Percentiles rank a stretch among this genome's conserved stretches.
These are phyloP conservation scores for Neonectria neomacrospora DNA, from an alignment of 2,329 filamentous ascomycete genomes.

Conservation along the genomic window DNA sequence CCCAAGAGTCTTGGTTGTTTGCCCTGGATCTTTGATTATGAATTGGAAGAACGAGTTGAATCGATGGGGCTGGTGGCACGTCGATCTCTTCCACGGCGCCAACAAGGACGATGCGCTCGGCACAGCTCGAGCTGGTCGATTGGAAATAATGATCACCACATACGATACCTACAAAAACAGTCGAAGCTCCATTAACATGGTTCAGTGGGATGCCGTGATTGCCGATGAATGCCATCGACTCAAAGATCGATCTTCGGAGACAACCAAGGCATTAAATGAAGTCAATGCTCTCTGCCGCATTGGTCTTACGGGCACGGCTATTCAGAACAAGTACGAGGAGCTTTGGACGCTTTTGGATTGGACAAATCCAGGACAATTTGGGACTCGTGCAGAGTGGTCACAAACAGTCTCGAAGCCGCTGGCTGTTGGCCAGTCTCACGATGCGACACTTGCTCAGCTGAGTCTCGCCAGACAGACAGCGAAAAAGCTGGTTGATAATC, in stretches of 20 bases:
- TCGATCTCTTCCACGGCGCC: slow-evolving; percentile 81
- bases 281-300: slow-evolving; percentile 93
- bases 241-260: slow-evolving; percentile 81
- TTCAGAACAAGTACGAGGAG: slow-evolving; percentile 98
- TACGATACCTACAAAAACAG: slow-evolving; percentile 90
- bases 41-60: slow-evolving; percentile 92
- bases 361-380: slow-evolving; percentile 85
- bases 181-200: slow-evolving; percentile 77
- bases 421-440: slow-evolving; percentile 89
- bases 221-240: slow-evolving; percentile 94
- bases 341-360: slow-evolving; percentile 96
- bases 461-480: slow-evolving; percentile 84
- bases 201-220: slow-evolving; percentile 93
- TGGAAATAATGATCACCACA: slow-evolving; percentile 94
- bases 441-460: slow-evolving; percentile 85
- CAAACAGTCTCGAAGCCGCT: slow-evolving; percentile 81
- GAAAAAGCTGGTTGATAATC: slow-evolving; percentile 83
- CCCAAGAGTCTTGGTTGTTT: slow-evolving; percentile 80
- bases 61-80: slow-evolving; percentile 96
- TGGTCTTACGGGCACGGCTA: slow-evolving; percentile 92
- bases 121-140: slow-evolving; percentile 77
- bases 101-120: slow-evolving; percentile 75
- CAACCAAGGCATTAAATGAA: slow-evolving; percentile 87
- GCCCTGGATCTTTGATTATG: slow-evolving; percentile 85
- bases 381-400: slow-evolving; percentile 78